Conservation (phyloP, 441 rosid species). For the Mallotus japonicus region DNA sequence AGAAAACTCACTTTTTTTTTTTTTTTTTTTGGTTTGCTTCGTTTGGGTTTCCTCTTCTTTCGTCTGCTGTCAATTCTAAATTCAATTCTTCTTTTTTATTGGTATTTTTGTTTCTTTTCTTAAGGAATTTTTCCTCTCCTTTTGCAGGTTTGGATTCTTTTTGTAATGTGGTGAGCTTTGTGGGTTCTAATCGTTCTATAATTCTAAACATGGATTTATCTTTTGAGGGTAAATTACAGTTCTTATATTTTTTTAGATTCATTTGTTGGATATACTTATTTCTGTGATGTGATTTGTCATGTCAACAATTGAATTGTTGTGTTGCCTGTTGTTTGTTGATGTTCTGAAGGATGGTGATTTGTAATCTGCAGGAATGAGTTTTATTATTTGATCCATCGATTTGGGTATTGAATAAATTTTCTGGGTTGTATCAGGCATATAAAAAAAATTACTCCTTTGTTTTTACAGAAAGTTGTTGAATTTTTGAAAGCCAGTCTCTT, state of each 20-base stretch:
- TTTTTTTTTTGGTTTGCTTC: not conserved
- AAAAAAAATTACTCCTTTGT: not conserved
- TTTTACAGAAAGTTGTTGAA: slow-evolving; percentile 16
- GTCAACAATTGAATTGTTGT: slow-evolving; percentile 11
- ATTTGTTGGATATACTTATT: slow-evolving; percentile 9
- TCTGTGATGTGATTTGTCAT: slow-evolving; percentile 17
- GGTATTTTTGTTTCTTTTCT: not conserved
- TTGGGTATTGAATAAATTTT: slow-evolving; percentile 20
- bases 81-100: too few species aligned
- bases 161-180: slow-evolving; percentile 57
- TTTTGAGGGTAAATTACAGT: slow-evolving; percentile 39
- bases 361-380: not conserved
- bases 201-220: slow-evolving; percentile 43
- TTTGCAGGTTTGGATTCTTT: slow-evolving; percentile 54
- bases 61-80: not conserved
- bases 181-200: slow-evolving; percentile 26
- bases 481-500: slow-evolving; percentile 17
- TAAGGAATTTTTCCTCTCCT: slow-evolving; percentile 15
- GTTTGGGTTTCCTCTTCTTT: slow-evolving; percentile 18
- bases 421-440: slow-evolving; percentile 14
- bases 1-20: not conserved
- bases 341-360: slow-evolving; percentile 23
- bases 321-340: slow-evolving; percentile 9
- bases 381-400: slow-evolving; percentile 16
- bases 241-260: not conserved